Evolutionary conservation across 148 eudicot species (phyloP), one percentile per base, ranked within the genome.

Genomic region (Fagopyrum esculentum): DNA sequence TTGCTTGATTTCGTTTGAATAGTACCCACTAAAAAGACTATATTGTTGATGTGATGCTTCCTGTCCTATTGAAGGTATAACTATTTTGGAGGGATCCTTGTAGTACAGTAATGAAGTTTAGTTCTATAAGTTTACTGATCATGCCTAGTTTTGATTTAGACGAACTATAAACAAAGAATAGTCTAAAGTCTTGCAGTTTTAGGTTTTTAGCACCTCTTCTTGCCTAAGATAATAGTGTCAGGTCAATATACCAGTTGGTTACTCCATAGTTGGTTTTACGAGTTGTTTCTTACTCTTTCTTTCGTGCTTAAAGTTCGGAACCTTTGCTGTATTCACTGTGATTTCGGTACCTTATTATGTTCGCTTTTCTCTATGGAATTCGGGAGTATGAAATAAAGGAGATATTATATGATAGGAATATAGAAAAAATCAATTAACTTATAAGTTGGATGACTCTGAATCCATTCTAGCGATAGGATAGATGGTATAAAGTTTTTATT

Each of bases 11-110:
- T 66, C 15, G 69, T 30, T 29, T 6, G 47, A 43, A 35, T 66
- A 45, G 43, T 66, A 40, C 43, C 19, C 2, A 35, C 40, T 35
- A 35, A 35, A 35, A 0, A 12, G n/a, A 13, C 71, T 66, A 15
- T 11, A 30, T 15, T 35, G 35, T 40, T 40, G 40, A 66, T 66
- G 47, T 30, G 45, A 10, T 63, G 13, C 45, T 63, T 63, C 45
- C n/a, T 63, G n/a, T 63, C 46, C 71, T 43, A 35, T 12, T 8
- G 71, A 66, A 66, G 71, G 71, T 63, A 40, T 66, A 40, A 5
- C 69, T 63, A 29, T 5, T 63, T 63, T 63, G 44, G 45, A 6
- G 69, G 30, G 16, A 66, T 66, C 17, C 19, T 12, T 9, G 13
- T 43, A 66, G 71, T 17, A 40, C 2, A 66, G 45, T 66, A 45